Base-by-base conservation (phyloP, 805 yeast species). In the Myxozyma sirexii region DNA sequence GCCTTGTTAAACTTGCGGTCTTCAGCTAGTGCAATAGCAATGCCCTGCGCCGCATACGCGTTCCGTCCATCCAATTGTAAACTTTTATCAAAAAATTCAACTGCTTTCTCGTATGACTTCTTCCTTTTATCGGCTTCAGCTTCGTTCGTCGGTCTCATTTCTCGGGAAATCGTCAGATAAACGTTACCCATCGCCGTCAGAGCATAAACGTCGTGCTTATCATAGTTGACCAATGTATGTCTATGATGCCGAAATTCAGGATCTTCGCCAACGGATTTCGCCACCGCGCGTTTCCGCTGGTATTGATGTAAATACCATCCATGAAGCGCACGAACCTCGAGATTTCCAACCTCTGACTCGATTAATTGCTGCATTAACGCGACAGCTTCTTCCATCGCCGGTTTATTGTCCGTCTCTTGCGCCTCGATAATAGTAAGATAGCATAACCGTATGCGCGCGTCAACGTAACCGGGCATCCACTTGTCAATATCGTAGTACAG, bases 41-140 rank as follows among this genome's bases (percentile, higher is more conserved):
- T 80, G 56, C 99, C 99, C 74, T 94, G 99, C 0, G 99, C 98
- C 4, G 99, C 99, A 76, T 86, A 94, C 0, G 92, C 93, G 71
- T 93, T 90, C 66, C 81, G 79, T 1, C 92, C 84, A 75, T 94
- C 98, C 29, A 91, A 75, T 52, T 88, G 85, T 55, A 94, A 76
- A 1, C 90, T 97, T 75, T 94, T 94, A 69, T 90, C 88, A 72
- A 84, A 93, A 60, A 94, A 78, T 74, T 93, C 97, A 13, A 92
- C 87, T n/a, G 97, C 97, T 73, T 96, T 84, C 46, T 86, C 78
- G 71, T 87, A 93, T 56, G 90, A 87, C 65, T 86, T 88, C 66
- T 84, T 84, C 63, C 82, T 81, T 72, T 84, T 88, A 29, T 84
- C 84, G 26, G 75, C 71, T 24, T 84, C 85, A 38, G 74, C 75